Conservation (phyloP, 306 rosid species). For the Oemleria cerasiformis region DNA sequence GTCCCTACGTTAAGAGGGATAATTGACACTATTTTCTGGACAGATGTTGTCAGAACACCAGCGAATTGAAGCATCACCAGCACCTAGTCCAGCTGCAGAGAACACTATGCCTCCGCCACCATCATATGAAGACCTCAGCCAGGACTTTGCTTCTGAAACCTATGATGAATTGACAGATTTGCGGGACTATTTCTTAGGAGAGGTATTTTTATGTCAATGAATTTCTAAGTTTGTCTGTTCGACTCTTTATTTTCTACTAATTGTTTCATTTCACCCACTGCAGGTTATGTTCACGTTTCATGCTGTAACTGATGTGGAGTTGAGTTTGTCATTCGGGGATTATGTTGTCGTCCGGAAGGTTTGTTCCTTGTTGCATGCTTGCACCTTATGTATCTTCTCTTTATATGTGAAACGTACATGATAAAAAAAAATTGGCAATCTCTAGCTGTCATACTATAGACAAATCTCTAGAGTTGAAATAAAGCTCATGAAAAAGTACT, state of each 20-base stretch:
- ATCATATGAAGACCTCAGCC: slow-evolving; percentile 72
- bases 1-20: neutral
- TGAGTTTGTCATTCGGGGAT: slow-evolving; percentile 68
- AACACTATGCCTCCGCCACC: slow-evolving; percentile 75
- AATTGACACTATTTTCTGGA: slow-evolving; percentile 12
- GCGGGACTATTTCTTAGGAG: slow-evolving; percentile 80
- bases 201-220: slow-evolving; percentile 39
- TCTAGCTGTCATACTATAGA: too few relatives aligned
- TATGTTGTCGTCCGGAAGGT: slow-evolving; percentile 75
- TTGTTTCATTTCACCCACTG: neutral
- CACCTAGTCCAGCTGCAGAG: slow-evolving; percentile 56
- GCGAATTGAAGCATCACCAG: slow-evolving; percentile 71
- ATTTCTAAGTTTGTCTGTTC: slow-evolving; percentile 4
- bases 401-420: too few relatives aligned
- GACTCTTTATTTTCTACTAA: neutral
- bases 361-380: slow-evolving; percentile 2
- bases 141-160: slow-evolving; percentile 59
- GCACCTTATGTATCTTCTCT: neutral
- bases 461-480: too few relatives aligned
- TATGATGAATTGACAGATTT: slow-evolving; percentile 59
- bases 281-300: slow-evolving; percentile 68
- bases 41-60: slow-evolving; percentile 78
- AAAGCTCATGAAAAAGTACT: too few relatives aligned
- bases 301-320: slow-evolving; percentile 76
- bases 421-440: too few relatives aligned